Evolutionary conservation across 2,329 filamentous ascomycete genomes (phyloP).

Genomic region (Talaromyces sp.): DNA sequence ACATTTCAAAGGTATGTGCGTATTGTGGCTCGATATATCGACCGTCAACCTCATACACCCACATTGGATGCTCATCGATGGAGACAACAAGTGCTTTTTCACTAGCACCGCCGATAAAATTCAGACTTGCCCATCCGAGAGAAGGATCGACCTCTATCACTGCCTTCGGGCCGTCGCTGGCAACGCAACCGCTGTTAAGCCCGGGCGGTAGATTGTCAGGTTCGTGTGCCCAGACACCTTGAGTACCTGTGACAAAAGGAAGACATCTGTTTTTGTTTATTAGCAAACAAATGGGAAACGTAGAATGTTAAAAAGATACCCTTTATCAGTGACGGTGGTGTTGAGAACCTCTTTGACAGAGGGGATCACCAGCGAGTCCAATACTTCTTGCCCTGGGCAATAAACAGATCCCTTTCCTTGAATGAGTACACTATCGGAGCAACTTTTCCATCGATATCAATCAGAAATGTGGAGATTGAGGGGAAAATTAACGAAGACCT

Average conservation of each 20-base stretch:
- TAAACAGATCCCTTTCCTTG: conserved; percentile 48
- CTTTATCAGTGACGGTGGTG: conserved; percentile 18
- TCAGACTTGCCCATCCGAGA: conserved; percentile 30
- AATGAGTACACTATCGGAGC: conserved; percentile 56
- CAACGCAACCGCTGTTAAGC: conserved; percentile 9
- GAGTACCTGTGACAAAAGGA: conserved; percentile 6
- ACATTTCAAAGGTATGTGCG: conserved; percentile 27
- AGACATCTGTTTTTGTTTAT: conserved; percentile 3
- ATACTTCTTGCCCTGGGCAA: conserved; percentile 7
- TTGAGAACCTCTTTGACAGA: conserved; percentile 8
- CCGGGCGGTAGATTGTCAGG: conserved; percentile 10
- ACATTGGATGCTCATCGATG: conserved; percentile 41
- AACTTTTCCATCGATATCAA: conserved; percentile 31
- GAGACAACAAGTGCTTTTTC: conserved; percentile 28
- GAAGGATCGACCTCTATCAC: conserved; percentile 27
- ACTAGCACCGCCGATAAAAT: conserved; percentile 32
- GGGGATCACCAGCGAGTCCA: conserved; percentile 4
- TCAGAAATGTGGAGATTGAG: background rate
- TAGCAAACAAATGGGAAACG: background rate
- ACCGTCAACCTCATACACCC: conserved; percentile 40
- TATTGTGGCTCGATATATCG: conserved; percentile 35
- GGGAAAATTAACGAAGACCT: background rate
- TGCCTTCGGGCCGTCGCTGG: conserved; percentile 20
- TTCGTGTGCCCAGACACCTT: conserved; percentile 8
- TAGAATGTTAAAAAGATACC: background rate